Base-by-base conservation (phyloP, 2,329 filamentous ascomycete genomes). In the Penicillium sp. region DNA sequence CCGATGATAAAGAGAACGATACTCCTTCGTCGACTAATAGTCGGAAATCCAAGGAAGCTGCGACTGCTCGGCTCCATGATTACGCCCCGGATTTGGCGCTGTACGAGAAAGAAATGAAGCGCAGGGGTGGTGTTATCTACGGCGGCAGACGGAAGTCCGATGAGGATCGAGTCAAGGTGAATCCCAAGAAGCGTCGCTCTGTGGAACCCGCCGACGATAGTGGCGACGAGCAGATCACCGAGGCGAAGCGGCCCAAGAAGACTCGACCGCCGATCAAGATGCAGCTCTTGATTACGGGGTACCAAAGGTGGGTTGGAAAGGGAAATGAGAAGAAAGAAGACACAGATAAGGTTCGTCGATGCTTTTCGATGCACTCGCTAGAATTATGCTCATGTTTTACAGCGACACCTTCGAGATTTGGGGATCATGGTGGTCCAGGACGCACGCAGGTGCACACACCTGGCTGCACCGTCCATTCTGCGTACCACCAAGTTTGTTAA, bases 401-500 rank as follows among this genome's bases (percentile, higher is more conserved):
- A 93, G 86, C 81, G 75, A 67, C 84, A 84, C 66, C 73, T 98
- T 38, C 84, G 89, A 43, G 79, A 84, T 30, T 69, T 96, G 23
- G 92, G 92, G 6, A 85, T 98, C 39, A 74, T 80, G 50, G 77
- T 95, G 14, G 83, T 86, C 3, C 75, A 82, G 51, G 85, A 95
- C 56, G 79, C 80, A 16, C 76, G 77, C 32, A 75, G 78, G 30
- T 92, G 86, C 59, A 85, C 90, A 53, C 85, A 94, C 59, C 76
- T 98, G 8, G 88, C 87, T 22, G 90, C 90, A 3, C 92, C 90
- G 1, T 77, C 80, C 28, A 79, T 96, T 44, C 78, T 95, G 22
- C 83, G 92, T 25, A 98, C 92, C 0, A 80, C 86, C 60, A 98
- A 98, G 59, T 98, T 98, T 59, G 80, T 96, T 33, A 84, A 82